These are phyloP conservation scores for Nemania diffusa DNA, from an alignment of 2,329 filamentous ascomycete species.

Conservation along the genomic window DNA sequence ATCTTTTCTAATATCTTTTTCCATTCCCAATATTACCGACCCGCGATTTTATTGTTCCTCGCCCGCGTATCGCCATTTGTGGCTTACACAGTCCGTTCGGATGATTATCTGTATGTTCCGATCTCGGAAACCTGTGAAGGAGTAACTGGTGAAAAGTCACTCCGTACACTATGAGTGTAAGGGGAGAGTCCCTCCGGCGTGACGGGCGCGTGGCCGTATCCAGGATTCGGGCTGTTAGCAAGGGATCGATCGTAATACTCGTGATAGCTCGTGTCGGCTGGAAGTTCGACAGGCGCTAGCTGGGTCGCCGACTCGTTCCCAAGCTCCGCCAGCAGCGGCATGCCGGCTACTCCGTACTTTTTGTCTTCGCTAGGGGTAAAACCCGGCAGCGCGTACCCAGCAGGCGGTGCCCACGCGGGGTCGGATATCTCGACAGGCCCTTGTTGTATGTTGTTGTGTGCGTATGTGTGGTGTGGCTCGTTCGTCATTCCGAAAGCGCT, in stretches of 20 bases:
- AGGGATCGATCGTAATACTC: slow-evolving; percentile 20
- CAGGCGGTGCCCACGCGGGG: slow-evolving; percentile 32
- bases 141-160: slow-evolving; percentile 15
- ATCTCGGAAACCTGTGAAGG: slow-evolving; percentile 23
- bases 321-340: slow-evolving; percentile 43
- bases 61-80: background rate
- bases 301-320: slow-evolving; percentile 16
- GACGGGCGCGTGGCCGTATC: background rate
- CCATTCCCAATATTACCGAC: background rate
- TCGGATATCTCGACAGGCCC: slow-evolving; percentile 38
- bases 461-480: slow-evolving; percentile 32
- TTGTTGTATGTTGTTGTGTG: slow-evolving; percentile 42
- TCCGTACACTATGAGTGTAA: slow-evolving; percentile 21
- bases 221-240: background rate
- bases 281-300: slow-evolving; percentile 37
- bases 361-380: slow-evolving; percentile 21
- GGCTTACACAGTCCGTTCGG: background rate
- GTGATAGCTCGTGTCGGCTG: slow-evolving; percentile 22
- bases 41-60: background rate
- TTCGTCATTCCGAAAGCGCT: background rate
- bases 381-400: slow-evolving; percentile 20
- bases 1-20: too few species aligned
- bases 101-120: slow-evolving; percentile 22
- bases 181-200: slow-evolving; percentile 18
- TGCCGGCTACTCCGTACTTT: slow-evolving; percentile 23